Base-by-base conservation (phyloP, 352 stramenopile species). In the Phytophthora pseudosyringae region DNA sequence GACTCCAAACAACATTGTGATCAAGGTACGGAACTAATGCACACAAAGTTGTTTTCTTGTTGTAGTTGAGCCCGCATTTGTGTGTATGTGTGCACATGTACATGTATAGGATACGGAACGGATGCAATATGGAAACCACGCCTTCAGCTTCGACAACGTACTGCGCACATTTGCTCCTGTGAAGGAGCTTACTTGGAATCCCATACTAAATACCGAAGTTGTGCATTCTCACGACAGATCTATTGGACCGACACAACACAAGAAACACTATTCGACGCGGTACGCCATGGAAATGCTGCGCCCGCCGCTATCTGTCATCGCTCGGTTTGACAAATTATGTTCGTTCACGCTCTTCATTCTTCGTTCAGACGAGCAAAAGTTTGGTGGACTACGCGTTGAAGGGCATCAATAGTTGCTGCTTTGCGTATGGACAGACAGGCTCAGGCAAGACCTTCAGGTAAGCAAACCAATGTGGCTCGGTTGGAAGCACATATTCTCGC, bases 351-450 rank as follows among this genome's bases (percentile, higher is more conserved):
- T 41, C 11, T 41, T 41, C 11, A 36, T 55, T 43, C 18, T 31
- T 13, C 25, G 25, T 39, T 53, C 52, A 95, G 86, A 89, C 84
- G 1, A 95, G 86, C 47, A 93, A 95, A 47, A 78, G 75, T 8
- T 76, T 97, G 28, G 88, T 98, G 4, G 89, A 98, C 53, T 95
- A 97, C 45, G 83, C 90, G 5, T 62, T 98, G 64, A 88, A 89
- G 48, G 94, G 93, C 26, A 97, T 97, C 77, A 98, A 98, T 64
- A 94, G 88, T 39, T 98, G 94, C 68, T 98, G 90, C 59, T 98
- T 98, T 67, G 94, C 94, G 7, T 98, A 97, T 56, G 91, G 91
- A 1, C 86, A 97, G 55, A 97, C 90, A 16, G 90, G 88, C 0
- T 93, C 82, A 4, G 86, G 83, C 28, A 94, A 94, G 60, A 94